A percentile compares a stretch with the other conserved stretches of the same genome.
Conservation (phyloP, 495 filamentous ascomycete species). For the Amorphotheca resinae region DNA sequence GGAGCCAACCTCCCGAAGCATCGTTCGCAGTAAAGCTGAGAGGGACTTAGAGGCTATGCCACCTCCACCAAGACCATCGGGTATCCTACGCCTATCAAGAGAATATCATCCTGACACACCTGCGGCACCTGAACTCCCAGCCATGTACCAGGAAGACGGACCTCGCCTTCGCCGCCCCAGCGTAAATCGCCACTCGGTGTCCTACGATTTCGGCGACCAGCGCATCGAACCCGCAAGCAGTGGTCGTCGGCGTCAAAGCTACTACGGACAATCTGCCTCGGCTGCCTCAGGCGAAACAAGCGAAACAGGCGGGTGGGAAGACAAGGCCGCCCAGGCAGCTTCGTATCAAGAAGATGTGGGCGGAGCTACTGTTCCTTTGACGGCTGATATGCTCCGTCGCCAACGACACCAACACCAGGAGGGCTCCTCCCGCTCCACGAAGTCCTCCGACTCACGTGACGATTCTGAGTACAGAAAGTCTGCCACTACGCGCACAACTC, state of each 20-base stretch:
- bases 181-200: constrained; percentile 12
- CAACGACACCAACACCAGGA: constrained; percentile 23
- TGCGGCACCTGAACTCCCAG: not conserved
- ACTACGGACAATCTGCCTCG: constrained; percentile 16
- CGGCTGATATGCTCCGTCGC: constrained; percentile 36
- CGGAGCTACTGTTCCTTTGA: constrained; percentile 32
- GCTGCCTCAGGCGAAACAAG: constrained; percentile 18
- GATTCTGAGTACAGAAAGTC: constrained; percentile 45
- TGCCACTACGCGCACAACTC: constrained; percentile 41
- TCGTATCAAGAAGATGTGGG: constrained; percentile 38
- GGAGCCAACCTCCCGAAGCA: constrained; percentile 2
- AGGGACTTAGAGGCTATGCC: constrained; percentile 12
- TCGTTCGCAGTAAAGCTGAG: constrained; percentile 1
- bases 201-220: constrained; percentile 12
- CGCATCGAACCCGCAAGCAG: constrained; percentile 19
- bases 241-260: constrained; percentile 13
- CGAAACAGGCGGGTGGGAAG: constrained; percentile 26
- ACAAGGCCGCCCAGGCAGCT: constrained; percentile 33
- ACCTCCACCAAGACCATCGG: constrained; percentile 8
- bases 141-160: constrained; percentile 7
- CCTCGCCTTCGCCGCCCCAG: constrained; percentile 13
- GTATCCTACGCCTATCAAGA: constrained; percentile 12
- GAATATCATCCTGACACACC: constrained; percentile 7
- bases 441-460: constrained; percentile 39
- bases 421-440: constrained; percentile 37